phyloP scores from a whole-genome alignment of 2,329 filamentous ascomycete genomes.

The Trichoderma sp. region DNA sequence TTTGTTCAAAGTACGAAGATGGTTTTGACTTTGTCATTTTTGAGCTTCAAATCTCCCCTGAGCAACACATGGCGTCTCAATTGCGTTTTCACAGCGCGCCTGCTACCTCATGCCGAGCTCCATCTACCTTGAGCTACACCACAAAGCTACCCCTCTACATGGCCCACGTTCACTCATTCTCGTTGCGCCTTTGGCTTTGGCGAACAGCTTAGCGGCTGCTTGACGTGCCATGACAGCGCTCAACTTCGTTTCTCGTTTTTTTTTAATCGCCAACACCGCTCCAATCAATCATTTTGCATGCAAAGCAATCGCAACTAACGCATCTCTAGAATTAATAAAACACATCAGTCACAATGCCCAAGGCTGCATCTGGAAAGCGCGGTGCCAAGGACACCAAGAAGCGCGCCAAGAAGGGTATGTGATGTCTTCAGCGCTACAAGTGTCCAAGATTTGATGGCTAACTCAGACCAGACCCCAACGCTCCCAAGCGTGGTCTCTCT shows the following conservation, averaged over 20 bases:
- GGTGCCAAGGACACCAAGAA: slow-evolving; percentile 59
- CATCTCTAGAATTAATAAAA: slow-evolving; percentile 20
- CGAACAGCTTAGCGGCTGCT: neutral
- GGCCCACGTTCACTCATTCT: neutral
- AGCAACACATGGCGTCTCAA: slow-evolving; percentile 39
- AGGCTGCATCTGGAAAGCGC: slow-evolving; percentile 57
- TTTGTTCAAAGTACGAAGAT: slow-evolving; percentile 44
- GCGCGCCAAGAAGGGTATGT: slow-evolving; percentile 64
- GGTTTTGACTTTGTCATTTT: slow-evolving; percentile 35
- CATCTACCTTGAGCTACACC: neutral
- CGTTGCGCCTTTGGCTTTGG: neutral
- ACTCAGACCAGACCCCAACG: slow-evolving; percentile 76
- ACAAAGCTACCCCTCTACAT: slow-evolving; percentile 35
- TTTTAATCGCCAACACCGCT: slow-evolving; percentile 27
- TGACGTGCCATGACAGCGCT: neutral
- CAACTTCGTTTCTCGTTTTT: neutral
- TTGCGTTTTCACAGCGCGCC: slow-evolving; percentile 38
- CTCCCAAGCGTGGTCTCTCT: slow-evolving; percentile 97
- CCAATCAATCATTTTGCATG: neutral
- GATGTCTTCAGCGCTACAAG: no score
- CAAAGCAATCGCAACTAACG: neutral
- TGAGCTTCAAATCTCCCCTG: slow-evolving; percentile 44
- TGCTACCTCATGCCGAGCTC: slow-evolving; percentile 25
- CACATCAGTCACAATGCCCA: slow-evolving; percentile 58
- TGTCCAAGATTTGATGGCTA: slow-evolving; percentile 29